Percentiles rank a stretch among this genome's conserved stretches.
These are phyloP conservation scores for Dioscorea zingiberensis DNA, from an alignment of 106 monocot species.

Conservation along the genomic window DNA sequence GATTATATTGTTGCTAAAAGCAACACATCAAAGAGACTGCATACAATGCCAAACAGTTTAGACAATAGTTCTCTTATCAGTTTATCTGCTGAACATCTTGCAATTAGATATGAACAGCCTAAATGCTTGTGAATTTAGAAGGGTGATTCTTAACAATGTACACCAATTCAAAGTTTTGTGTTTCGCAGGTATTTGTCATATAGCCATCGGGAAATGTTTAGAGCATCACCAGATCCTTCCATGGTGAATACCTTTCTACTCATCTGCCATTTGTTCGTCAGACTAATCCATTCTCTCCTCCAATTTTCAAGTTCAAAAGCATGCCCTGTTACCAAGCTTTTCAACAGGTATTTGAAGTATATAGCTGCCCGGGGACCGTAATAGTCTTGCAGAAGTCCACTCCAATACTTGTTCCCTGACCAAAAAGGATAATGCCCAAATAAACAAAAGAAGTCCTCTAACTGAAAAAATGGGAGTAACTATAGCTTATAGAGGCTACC, in stretches of 20 bases:
- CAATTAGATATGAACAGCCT: background rate
- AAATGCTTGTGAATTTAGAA: background rate
- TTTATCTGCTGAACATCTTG: too few species aligned
- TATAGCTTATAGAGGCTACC: conserved; percentile 11
- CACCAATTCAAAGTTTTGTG: background rate
- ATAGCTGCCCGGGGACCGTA: conserved; percentile 41
- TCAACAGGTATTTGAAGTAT: conserved; percentile 45
- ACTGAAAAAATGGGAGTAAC: background rate
- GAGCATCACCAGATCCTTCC: conserved; percentile 31
- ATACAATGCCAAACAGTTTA: too few species aligned
- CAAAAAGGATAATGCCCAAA: background rate
- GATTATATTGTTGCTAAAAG: too few species aligned
- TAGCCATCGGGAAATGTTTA: conserved; percentile 34
- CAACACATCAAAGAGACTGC: too few species aligned
- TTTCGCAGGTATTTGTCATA: conserved; percentile 35
- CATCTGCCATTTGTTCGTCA: conserved; percentile 61
- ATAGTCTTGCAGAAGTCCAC: conserved; percentile 48
- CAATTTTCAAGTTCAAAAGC: conserved; percentile 38
- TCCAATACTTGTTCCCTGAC: conserved; percentile 65
- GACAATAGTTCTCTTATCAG: too few species aligned
- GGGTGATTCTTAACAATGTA: background rate
- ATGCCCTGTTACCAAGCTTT: conserved; percentile 29
- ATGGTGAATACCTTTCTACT: conserved; percentile 28
- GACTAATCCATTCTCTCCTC: conserved; percentile 60
- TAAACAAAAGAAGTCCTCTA: background rate